phyloP scores from a whole-genome alignment of 257 asterid species.

The Ilex aquifolium region DNA sequence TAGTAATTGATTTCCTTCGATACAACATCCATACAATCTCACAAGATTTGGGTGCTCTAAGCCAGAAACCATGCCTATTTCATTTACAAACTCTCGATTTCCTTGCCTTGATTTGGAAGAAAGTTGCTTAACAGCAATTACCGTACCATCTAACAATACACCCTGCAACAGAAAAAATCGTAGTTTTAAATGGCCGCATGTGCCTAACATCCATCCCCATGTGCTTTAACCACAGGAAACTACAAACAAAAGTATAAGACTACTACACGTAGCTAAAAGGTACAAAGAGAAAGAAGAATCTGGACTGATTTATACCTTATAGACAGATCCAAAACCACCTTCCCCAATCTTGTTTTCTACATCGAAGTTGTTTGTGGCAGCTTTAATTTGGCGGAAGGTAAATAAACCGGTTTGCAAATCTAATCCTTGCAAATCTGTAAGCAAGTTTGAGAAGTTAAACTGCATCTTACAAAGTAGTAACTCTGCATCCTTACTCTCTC shows the following conservation, averaged over 20 bases:
- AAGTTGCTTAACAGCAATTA: conserved; percentile 63
- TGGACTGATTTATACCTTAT: too few species aligned
- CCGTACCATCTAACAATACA: conserved; percentile 40
- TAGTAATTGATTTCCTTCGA: conserved; percentile 54
- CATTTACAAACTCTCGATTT: conserved; percentile 58
- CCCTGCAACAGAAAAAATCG: conserved; percentile 35
- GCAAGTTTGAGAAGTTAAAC: conserved; percentile 3
- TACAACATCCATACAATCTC: conserved; percentile 59
- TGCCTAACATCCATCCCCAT: too few species aligned
- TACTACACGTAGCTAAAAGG: too few species aligned
- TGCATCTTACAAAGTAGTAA: background rate
- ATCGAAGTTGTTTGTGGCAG: conserved; percentile 49
- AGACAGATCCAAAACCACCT: too few species aligned
- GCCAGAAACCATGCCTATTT: conserved; percentile 58
- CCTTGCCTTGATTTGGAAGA: conserved; percentile 64
- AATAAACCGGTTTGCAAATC: conserved; percentile 46
- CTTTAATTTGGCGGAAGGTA: conserved; percentile 55
- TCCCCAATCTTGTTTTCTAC: conserved; percentile 19
- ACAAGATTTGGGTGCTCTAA: conserved; percentile 64
- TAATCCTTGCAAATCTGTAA: conserved; percentile 28
- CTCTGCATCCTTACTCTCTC: too few species aligned
- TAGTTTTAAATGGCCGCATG: background rate
- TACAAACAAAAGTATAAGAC: conserved; percentile 24
- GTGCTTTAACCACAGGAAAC: too few species aligned
- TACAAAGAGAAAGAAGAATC: too few species aligned